Conservation (phyloP, 2,329 filamentous ascomycete species). For the Hysterium pulicare region DNA sequence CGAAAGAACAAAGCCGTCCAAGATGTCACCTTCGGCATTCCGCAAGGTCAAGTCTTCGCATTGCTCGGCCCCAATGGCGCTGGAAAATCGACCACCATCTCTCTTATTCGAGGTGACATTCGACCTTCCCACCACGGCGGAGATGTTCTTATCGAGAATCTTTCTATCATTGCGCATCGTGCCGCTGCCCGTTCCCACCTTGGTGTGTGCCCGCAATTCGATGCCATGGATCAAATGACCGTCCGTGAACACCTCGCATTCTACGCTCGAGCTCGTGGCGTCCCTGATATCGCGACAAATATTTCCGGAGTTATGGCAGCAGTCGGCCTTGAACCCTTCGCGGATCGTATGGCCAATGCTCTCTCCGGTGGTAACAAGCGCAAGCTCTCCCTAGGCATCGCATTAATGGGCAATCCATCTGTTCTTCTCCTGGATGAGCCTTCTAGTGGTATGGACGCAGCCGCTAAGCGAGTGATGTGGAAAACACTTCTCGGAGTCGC, state of each 20-base stretch:
- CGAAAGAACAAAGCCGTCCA: slow-evolving; percentile 72
- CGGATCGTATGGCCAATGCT: slow-evolving; percentile 70
- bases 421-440: slow-evolving; percentile 89
- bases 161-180: slow-evolving; percentile 69
- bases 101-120: slow-evolving; percentile 83
- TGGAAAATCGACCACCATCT: slow-evolving; percentile 87
- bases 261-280: slow-evolving; percentile 80
- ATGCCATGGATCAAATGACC: slow-evolving; percentile 85
- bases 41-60: slow-evolving; percentile 79
- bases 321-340: slow-evolving; percentile 71
- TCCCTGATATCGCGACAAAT: slow-evolving; percentile 71
- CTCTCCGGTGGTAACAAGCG: slow-evolving; percentile 89
- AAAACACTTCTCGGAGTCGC: slow-evolving; percentile 71
- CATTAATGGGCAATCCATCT: slow-evolving; percentile 85
- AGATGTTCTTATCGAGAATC: slow-evolving; percentile 75
- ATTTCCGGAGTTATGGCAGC: slow-evolving; percentile 74
- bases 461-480: slow-evolving; percentile 92
- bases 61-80: slow-evolving; percentile 88
- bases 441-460: slow-evolving; percentile 82
- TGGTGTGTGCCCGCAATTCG: slow-evolving; percentile 79
- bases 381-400: slow-evolving; percentile 86
- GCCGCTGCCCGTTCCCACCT: slow-evolving; percentile 71
- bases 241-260: slow-evolving; percentile 82
- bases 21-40: slow-evolving; percentile 79
- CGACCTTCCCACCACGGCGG: slow-evolving; percentile 66